Base-by-base conservation (phyloP, 73 alveolate genomes). In the Tetrahymena thermophila region DNA sequence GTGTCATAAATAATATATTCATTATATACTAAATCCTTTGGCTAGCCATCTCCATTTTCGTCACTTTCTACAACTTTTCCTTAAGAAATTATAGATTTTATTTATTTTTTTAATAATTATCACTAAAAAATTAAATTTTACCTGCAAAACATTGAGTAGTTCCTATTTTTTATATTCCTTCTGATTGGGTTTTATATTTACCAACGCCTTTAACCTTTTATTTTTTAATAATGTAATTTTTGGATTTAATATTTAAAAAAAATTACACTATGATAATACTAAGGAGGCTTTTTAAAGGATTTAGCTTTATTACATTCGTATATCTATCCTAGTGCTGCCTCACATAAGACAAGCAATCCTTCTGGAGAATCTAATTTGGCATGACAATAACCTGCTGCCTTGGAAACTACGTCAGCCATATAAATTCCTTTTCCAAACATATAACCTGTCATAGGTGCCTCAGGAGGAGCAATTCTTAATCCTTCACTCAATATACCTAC, bases 351-450 rank as follows among this genome's bases (percentile, higher is more conserved):
- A 15, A 98, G 97, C 40, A 97, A 94, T 2, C 99, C 99, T 38
- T 96, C 97, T n/a, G 97, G 97, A 96, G 95, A 57, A 13, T 96
- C 98, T 28, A 96, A 93, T 85, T 93, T 95, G 25, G 97, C 96
- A 94, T 95, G 95, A 44, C 97, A 96, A 97, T 99, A 99, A 28
- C 95, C 98, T 28, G 96, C 97, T 83, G 99, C 96, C 96, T 98
- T 99, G 34, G 96, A 96, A 93, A 97, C 98, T 98, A 97, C 97
- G 94, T 99, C 99, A 40, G 99, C 99, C 93, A 99, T 97, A 96
- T 99, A 99, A 43, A 99, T 98, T 57, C 99, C 99, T 93, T 98
- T 99, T 8, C 99, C 99, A 94, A 96, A 98, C 98, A 98, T 96
- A 96, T 98, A 98, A 71, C 99, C 99, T 11, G 99, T 93, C 93